Base-by-base conservation (phyloP, 345 rosid genomes). In the Cardamine resedifolia region DNA sequence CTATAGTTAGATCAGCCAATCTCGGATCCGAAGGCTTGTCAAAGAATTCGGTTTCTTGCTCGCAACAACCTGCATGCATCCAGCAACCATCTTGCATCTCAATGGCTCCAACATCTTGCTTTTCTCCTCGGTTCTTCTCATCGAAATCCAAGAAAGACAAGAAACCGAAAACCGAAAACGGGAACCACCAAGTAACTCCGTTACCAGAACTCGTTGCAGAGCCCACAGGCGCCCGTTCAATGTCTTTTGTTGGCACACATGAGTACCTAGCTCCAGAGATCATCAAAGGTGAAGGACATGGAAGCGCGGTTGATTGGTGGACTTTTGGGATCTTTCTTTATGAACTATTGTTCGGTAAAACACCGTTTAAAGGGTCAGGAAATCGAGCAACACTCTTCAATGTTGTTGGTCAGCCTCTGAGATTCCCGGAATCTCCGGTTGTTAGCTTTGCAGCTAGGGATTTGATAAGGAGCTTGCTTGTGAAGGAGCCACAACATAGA, bases 241-340 rank as follows among this genome's bases (percentile, higher is more conserved):
- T 90, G 97, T 90, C 97, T 2, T 90, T 88, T 60, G 97, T 90
- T 8, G 97, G 97, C 63, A 90, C 97, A 27, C 96, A 90, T 5
- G 96, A 90, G 83, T 90, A 89, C 81, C 73, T 89, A 73, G 96
- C 93, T n/a, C 96, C 96, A 4, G 93, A 90, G 79, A 90, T 85
- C 47, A 88, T 88, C 77, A 88, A 88, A 73, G 94, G 92, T 31
- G 96, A 88, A 82, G 92, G 92, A 55, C 97, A 87, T 65, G 97
- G 95, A 47, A 88, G 95, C 57, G 96, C 95, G 7, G 95, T 90
- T 50, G 92, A 88, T 67, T 90, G 97, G 96, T 91, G 97, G 96
- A 91, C 96, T 24, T 88, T 87, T 23, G 97, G 97, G 55, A 90
- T 87, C 64, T 88, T 91, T 76, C 80, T 88, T 6, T 85, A 88